A percentile compares a stretch with the other conserved stretches of the same genome.
Evolutionary conservation across 2,329 filamentous ascomycete species (phyloP).

Genomic region (Cordyceps javanica): DNA sequence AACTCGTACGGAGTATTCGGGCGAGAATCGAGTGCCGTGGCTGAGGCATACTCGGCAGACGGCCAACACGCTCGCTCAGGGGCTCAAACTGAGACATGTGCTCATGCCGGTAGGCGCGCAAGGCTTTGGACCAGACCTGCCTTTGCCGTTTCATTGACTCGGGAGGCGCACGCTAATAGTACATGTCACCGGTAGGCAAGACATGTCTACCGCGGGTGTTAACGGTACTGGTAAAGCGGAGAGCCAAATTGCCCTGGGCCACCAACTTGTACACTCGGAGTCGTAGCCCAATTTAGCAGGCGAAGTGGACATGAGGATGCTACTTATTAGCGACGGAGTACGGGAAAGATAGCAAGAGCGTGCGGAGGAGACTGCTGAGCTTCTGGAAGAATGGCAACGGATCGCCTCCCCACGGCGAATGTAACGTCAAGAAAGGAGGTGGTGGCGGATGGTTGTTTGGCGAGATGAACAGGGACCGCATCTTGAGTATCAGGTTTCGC

Average conservation of each 20-base stretch:
- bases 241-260: background rate
- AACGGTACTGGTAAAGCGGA: background rate
- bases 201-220: background rate
- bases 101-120: background rate
- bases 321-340: background rate
- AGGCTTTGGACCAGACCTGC: background rate
- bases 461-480: background rate
- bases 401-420: conserved; percentile 1
- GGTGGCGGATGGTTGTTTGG: background rate
- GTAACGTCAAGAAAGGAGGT: background rate
- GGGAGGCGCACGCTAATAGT: background rate
- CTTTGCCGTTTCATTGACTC: background rate
- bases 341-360: background rate
- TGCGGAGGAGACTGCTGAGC: background rate
- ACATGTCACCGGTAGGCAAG: background rate
- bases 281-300: background rate
- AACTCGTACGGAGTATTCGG: too few species aligned
- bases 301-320: background rate
- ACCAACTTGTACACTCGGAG: too few species aligned
- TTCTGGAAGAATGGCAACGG: background rate
- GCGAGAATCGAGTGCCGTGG: background rate
- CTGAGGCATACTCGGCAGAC: background rate
- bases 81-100: conserved; percentile 1
- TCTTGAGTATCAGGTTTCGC: background rate
- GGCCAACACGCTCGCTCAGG: background rate